Evolutionary conservation across 225 moss, liverwort and hornwort genomes (phyloP).

Genomic region (Bryoerythrophyllum caledonicum): DNA sequence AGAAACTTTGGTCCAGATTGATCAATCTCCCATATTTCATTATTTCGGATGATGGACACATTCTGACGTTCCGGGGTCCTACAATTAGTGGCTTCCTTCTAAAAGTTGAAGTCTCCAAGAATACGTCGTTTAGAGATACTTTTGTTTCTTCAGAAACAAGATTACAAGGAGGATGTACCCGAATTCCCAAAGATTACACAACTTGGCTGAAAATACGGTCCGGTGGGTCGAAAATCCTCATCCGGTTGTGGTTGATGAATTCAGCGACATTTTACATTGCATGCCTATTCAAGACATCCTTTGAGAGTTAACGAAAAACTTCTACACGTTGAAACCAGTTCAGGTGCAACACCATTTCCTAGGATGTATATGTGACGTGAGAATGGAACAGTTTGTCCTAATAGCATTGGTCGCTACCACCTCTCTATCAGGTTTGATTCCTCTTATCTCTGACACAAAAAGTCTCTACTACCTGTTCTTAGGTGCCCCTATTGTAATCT

Average conservation of each 20-base stretch:
- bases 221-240: neutral
- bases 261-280: constrained; percentile 1
- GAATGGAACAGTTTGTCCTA: accelerated
- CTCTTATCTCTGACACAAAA: neutral
- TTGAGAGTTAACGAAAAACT: neutral
- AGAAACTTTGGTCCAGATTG: neutral
- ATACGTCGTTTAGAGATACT: neutral
- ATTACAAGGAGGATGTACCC: neutral
- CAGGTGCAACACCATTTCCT: neutral
- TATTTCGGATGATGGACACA: neutral
- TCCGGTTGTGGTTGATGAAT: neutral
- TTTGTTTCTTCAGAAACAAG: neutral
- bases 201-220: neutral
- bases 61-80: neutral
- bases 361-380: neutral
- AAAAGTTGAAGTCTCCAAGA: neutral
- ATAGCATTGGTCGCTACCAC: accelerated
- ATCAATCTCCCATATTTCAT: neutral
- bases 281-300: constrained; percentile 8
- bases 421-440: neutral
- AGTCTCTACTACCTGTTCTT: neutral
- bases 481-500: neutral
- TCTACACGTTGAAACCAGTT: neutral
- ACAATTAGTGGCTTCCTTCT: neutral
- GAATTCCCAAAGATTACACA: neutral